Conservation (phyloP, 306 rosid species). For the cucumber (Cucumis sativus) region Cucumber_9930_V3 NC_026659.2:24428001-24428500, state of each 20-base stretch:
- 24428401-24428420: background rate
- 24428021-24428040: constrained; percentile 35
- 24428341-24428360: background rate
- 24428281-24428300: background rate
- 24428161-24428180: background rate
- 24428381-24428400: background rate
- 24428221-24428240: background rate
- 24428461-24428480: background rate
- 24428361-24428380: background rate
- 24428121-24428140: background rate
- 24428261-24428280: background rate
- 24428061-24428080: constrained; percentile 90
- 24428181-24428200: background rate
- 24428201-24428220: background rate
- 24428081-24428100: constrained; percentile 50
- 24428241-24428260: background rate
- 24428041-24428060: constrained; percentile 31
- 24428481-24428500: background rate
- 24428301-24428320: background rate
- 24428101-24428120: background rate
- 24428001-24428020: constrained; percentile 24
- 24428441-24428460: background rate
- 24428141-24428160: background rate
- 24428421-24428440: background rate
- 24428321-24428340: background rate